These are phyloP conservation scores for Trichocomaceae sp. DNA, from an alignment of 2,329 filamentous ascomycete species.

Conservation along the genomic window DNA sequence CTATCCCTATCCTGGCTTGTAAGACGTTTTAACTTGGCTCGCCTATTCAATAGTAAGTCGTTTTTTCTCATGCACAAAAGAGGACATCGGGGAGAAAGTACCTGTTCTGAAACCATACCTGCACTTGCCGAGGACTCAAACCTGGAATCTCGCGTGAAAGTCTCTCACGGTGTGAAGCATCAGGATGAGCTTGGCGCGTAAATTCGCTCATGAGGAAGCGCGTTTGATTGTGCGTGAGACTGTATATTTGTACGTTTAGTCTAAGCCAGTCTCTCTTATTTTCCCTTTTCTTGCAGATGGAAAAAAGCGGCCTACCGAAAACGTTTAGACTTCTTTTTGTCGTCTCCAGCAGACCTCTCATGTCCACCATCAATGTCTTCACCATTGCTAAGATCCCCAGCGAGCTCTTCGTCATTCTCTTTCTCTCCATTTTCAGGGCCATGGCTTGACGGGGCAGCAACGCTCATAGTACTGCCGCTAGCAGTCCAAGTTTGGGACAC, in stretches of 20 bases:
- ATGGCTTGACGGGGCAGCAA: neutral
- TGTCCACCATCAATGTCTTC: constrained; percentile 6
- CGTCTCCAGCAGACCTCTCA: constrained; percentile 21
- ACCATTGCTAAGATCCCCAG: constrained; percentile 10
- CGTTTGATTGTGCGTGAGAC: constrained; percentile 90
- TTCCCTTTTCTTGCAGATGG: neutral
- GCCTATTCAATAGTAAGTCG: constrained; percentile 30
- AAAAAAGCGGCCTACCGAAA: constrained; percentile 30
- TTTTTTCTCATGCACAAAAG: neutral
- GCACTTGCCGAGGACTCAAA: constrained; percentile 83
- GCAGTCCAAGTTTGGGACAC: neutral
- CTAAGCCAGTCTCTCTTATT: constrained; percentile 2
- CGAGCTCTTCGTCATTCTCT: constrained; percentile 10
- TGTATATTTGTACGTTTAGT: neutral
- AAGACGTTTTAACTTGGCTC: constrained; percentile 56
- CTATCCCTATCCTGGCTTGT: constrained; percentile 56
- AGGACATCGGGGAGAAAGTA: constrained; percentile 38
- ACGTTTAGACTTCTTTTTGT: constrained; percentile 40
- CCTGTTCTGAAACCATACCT: constrained; percentile 99
- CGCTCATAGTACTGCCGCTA: neutral
- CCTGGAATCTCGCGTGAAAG: constrained; percentile 87
- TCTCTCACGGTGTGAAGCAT: constrained; percentile 81
- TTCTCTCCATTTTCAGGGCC: neutral
- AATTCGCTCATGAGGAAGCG: constrained; percentile 97
- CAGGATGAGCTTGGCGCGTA: constrained; percentile 86